Conservation (phyloP, 106 monocot species). For the Posidonia australis region DNA sequence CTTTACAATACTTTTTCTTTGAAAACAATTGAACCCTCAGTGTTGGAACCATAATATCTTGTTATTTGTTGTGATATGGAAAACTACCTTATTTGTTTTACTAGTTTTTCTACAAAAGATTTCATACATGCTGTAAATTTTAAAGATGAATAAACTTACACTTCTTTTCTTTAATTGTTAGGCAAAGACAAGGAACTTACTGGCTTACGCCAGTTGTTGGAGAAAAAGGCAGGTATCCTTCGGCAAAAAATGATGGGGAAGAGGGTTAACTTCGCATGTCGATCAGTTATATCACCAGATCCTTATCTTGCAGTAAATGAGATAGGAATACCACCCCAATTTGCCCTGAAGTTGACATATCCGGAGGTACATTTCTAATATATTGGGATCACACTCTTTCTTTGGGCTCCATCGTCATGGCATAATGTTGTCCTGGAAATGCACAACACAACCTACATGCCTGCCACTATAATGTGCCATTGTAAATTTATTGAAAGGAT, state of each 20-base stretch:
- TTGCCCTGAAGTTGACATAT: slow-evolving; percentile 85
- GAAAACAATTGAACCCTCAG: too few relatives aligned
- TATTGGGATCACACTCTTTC: background rate
- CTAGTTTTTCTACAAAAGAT: background rate
- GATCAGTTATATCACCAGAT: slow-evolving; percentile 98
- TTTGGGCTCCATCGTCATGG: too few relatives aligned
- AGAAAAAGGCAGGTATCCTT: slow-evolving; percentile 76
- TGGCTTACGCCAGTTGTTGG: slow-evolving; percentile 78
- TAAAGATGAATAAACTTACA: background rate
- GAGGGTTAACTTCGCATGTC: slow-evolving; percentile 94
- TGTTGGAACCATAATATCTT: too few relatives aligned
- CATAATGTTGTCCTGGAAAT: too few relatives aligned
- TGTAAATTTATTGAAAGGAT: too few relatives aligned
- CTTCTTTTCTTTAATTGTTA: slow-evolving; percentile 10
- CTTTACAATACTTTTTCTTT: too few relatives aligned
- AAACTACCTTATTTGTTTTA: too few relatives aligned
- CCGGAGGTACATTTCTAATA: slow-evolving; percentile 53
- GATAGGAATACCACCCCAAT: slow-evolving; percentile 95
- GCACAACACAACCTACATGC: too few relatives aligned
- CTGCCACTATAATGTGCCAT: too few relatives aligned
- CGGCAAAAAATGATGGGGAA: slow-evolving; percentile 99
- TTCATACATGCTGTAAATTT: background rate
- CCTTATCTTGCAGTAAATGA: slow-evolving; percentile 95
- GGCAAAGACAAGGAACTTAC: slow-evolving; percentile 33
- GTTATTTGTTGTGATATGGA: too few relatives aligned